Evolutionary conservation across 805 yeast species (phyloP), one percentile per base, ranked within the genome.

Genomic region (Yamadazyma phyllophila): DNA sequence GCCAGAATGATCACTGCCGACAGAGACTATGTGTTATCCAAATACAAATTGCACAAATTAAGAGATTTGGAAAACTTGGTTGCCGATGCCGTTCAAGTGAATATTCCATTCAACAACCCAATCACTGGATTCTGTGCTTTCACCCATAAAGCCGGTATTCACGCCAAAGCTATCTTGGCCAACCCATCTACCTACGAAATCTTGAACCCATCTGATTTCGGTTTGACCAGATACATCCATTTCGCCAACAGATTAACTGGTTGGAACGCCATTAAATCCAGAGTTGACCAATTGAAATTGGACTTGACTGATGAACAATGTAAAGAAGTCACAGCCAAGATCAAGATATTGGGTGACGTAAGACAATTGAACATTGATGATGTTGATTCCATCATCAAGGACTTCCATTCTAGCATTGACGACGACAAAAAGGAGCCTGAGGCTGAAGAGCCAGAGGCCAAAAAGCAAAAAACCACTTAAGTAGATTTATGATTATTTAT

Each of bases 71-170:
- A 92, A 73, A 89, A 84, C 70, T 76, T 94, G 65, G 97, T 92
- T 56, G 98, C 98, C 35, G 97, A 92, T 57, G 95, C 96, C 40
- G 98, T 92, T 45, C 95, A 89, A 73, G 97, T 92, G 52, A 92
- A 92, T 71, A 80, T 94, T 61, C 99, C 99, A 49, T 92, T 92
- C 80, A 92, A 92, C 80, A 92, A 92, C 76, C 98, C 98, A 58
- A 89, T 92, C 68, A 92, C 99, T 35, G 99, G 99, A 29, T 94
- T 94, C 85, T 94, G 98, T 77, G 99, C 99, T 38, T 92, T 92
- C 76, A 92, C 99, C 49, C 99, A 92, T 77, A 92, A 92, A 79
- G 99, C 99, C 48, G 99, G 99, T 71, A 91, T 92, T 66, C 99
- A 92, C 68, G 98, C 99, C 60, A 92, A 94, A 78, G 98, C 98